A percentile compares a stretch with the other conserved stretches of the same genome.
Conservation (phyloP, 2,329 filamentous ascomycete species). For the Xylaria sp. region DNA sequence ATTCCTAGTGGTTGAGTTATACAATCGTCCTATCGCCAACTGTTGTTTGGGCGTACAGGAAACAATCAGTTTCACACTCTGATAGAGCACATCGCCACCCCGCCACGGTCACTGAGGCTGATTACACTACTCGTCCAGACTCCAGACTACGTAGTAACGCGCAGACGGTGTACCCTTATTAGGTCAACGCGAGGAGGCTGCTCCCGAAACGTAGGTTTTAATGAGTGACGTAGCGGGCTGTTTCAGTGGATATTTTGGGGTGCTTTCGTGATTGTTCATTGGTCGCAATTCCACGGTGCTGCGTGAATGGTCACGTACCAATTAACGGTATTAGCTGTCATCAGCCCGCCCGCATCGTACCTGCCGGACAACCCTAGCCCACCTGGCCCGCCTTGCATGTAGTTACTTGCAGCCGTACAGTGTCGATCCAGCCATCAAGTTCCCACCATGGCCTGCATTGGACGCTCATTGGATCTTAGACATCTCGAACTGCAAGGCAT, state of each 20-base stretch:
- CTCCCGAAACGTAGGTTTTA: neutral
- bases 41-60: no score
- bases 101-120: no score
- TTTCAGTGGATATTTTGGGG: slow-evolving; percentile 9
- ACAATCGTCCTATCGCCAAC: no score
- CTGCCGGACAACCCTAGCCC: slow-evolving; percentile 20
- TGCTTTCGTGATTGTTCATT: slow-evolving; percentile 12
- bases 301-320: neutral
- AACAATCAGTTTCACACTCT: no score
- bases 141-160: no score
- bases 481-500: neutral
- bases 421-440: slow-evolving; percentile 7
- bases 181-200: slow-evolving; percentile 1
- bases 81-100: no score
- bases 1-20: no score
- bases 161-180: neutral
- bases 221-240: slow-evolving; percentile 19
- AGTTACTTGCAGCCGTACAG: neutral
- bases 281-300: neutral
- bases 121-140: no score
- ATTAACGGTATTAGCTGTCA: slow-evolving; percentile 2
- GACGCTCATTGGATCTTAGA: neutral
- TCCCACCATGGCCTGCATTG: neutral
- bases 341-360: slow-evolving; percentile 21
- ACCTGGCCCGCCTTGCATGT: neutral